A percentile compares a stretch with the other conserved stretches of the same genome.
These are phyloP conservation scores for Ophiocordyceps camponoti-saundersi DNA, from an alignment of 2,329 filamentous ascomycete species.

Conservation along the genomic window DNA sequence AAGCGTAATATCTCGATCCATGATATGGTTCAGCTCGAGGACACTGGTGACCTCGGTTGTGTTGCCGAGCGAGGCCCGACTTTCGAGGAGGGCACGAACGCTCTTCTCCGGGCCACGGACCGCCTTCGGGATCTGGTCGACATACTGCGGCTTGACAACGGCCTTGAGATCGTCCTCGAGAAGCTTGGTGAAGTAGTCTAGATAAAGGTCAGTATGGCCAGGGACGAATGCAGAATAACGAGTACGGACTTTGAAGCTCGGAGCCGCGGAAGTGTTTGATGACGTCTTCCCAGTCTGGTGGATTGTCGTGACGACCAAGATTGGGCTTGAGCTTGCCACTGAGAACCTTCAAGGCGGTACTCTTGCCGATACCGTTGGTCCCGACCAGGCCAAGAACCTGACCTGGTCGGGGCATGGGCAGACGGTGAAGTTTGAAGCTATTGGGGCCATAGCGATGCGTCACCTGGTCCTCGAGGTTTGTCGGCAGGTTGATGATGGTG, in stretches of 20 bases:
- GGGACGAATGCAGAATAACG: too few relatives aligned
- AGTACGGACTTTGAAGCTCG: conserved; percentile 75
- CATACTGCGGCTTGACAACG: conserved; percentile 97
- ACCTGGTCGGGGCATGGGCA: conserved; percentile 88
- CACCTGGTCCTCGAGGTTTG: conserved; percentile 94
- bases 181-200: conserved; percentile 95
- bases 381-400: conserved; percentile 93
- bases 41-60: conserved; percentile 66
- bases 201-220: not conserved
- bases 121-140: conserved; percentile 91
- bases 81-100: conserved; percentile 63
- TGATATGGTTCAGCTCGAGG: conserved; percentile 75
- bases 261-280: conserved; percentile 97
- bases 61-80: conserved; percentile 62
- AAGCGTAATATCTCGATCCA: conserved; percentile 76
- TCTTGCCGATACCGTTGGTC: conserved; percentile 99
- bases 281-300: conserved; percentile 98
- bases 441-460: conserved; percentile 98
- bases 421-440: conserved; percentile 96
- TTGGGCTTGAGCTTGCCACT: conserved; percentile 98
- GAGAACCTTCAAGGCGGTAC: conserved; percentile 97
- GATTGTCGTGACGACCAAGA: conserved; percentile 84
- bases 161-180: conserved; percentile 95
- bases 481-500: conserved; percentile 99
- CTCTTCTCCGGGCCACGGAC: conserved; percentile 68